Conservation (phyloP, 164 flowering plant species). For the Magnolia kwangsiensis region DNA sequence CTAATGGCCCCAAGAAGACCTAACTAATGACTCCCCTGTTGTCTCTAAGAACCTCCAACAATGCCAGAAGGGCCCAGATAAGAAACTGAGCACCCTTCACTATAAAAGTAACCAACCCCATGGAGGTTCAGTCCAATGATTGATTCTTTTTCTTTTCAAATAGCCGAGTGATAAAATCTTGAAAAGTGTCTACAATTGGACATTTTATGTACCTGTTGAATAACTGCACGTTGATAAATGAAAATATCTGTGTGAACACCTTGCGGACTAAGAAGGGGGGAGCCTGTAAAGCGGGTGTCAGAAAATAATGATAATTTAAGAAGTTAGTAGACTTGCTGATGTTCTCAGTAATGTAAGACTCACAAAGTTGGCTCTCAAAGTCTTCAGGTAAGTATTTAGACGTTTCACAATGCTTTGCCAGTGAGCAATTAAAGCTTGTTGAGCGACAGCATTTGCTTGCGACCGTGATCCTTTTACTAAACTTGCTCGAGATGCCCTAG, state of each 20-base stretch:
- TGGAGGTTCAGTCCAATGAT: background rate
- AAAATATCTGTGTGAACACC: conserved; percentile 85
- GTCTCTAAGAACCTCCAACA: background rate
- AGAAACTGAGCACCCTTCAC: too few relatives aligned
- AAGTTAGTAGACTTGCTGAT: background rate
- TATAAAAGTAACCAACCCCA: background rate
- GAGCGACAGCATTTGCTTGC: conserved; percentile 92
- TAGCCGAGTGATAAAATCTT: background rate
- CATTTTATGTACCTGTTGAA: conserved; percentile 68
- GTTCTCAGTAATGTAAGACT: conserved; percentile 23
- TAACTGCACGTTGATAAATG: conserved; percentile 91
- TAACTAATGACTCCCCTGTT: background rate
- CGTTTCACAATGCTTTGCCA: conserved; percentile 97
- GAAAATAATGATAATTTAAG: conserved; percentile 6
- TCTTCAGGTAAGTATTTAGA: conserved; percentile 60
- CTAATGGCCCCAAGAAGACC: background rate
- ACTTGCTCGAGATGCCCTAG: conserved; percentile 86
- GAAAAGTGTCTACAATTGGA: background rate
- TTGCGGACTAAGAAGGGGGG: conserved; percentile 86
- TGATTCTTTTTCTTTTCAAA: background rate
- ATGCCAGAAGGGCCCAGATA: too few relatives aligned
- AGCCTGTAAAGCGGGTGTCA: conserved; percentile 42
- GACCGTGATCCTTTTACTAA: conserved; percentile 82
- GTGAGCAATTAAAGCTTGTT: conserved; percentile 92
- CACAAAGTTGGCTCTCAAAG: conserved; percentile 81